Base-by-base conservation (phyloP, 306 rosid genomes). In the Pachyrhizus erosus region DNA sequence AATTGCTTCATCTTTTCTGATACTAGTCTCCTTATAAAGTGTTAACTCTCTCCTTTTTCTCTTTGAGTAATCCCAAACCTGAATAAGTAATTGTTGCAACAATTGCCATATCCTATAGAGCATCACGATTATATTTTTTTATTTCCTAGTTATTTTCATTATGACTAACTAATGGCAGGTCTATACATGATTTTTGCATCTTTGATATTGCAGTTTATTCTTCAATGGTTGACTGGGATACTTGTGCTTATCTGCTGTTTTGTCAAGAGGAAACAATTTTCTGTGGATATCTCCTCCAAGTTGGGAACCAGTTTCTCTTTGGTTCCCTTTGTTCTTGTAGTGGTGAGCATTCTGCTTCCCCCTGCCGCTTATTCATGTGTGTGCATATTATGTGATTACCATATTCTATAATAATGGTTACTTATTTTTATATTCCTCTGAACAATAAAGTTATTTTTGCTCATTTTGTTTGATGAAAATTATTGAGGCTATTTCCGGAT, bases 181-280 rank as follows among this genome's bases (percentile, higher is more conserved):
- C 27, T 89, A 11, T 69, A 20, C 33, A 69, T 69, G 85, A 85
- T 92, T 88, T 86, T 82, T 89, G 82, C 87, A 71, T 89, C 85
- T 86, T 91, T 89, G 97, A 84, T 96, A 88, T 88, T 94, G 98
- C 97, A 94, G 98, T 94, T 94, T 87, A 92, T 94, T 79, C 87
- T 94, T 88, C 98, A 94, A 87, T 94, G 93, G 95, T 65, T 87
- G 64, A 94, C 97, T 60, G 98, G 98, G 84, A 89, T 94, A 79
- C 87, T 92, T 2, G 97, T 94, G 85, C 89, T 94, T 55, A 82
- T 94, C 78, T 88, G 87, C 89, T 90, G 97, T 89, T 84, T 88
- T 82, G 73, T 94, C 64, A 91, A 94, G 92, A 90, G 90, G 90
- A 89, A 86, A 84, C 89, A 80, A 23, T 88, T 89, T 85, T 81